Evolutionary conservation across 352 stramenopile genomes (phyloP), one percentile per base, ranked within the genome.

Genomic region (Thraustotheca clavata): DNA sequence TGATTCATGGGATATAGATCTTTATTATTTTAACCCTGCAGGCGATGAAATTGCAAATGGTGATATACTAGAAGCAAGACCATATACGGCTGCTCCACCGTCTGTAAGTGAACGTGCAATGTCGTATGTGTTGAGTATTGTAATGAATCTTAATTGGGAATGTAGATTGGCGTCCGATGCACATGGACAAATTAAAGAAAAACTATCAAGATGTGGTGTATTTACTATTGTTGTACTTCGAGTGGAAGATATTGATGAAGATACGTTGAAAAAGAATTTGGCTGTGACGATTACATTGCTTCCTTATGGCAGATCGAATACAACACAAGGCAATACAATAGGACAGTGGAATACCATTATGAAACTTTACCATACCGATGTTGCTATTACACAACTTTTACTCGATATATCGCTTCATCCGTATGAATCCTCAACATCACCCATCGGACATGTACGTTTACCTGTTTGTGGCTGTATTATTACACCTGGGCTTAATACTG

Each of bases 1-100:
- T 29, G 52, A 35, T 9, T n/a, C n/a, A n/a, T n/a, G n/a, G n/a
- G n/a, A n/a, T n/a, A n/a, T 29, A 65, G 57, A 65, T 65, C 57
- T 65, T 16, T 65, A 65, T 32, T 65, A 65, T 46, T 65, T 65
- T 27, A 65, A 43, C 29, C 35, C 57, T 14, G 57, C 57, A n/a
- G 57, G 57, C 5, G 57, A 65, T 18, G 57, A 65, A 20, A 65
- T 65, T 22, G n/a, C 24, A 18, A 54, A 69, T 6, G 67, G 67
- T 5, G 67, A 71, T 49, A 47, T 69, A 27, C 52, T 71, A 11
- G 60, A 71, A 60, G 67, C 46, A 16, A 60, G 67, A 7, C 67
- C 67, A 26, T 69, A 69, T 33, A 71, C 67, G 14, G 60, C 60
- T 24, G 46, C 67, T 5, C 32, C 46, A 6, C 40, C 52, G 24